Percentiles rank a stretch among this genome's conserved stretches.
These are phyloP conservation scores for Cyclocybe aegerita DNA, from an alignment of 768 basidiomycete genomes.

Conservation along the genomic window DNA sequence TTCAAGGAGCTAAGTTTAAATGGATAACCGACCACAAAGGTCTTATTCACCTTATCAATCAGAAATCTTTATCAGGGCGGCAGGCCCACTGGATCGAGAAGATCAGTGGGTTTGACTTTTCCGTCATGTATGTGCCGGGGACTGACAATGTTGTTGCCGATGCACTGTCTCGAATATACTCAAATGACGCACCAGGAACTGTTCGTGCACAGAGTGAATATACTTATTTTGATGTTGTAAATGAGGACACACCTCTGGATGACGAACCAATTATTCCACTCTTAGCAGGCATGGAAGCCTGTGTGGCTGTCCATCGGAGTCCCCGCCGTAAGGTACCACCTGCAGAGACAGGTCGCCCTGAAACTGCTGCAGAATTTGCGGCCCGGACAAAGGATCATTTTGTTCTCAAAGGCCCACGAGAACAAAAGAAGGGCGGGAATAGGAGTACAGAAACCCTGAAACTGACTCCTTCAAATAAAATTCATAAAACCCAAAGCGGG, in stretches of 20 bases:
- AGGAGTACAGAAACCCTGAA: background rate
- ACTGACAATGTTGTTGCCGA: constrained; percentile 30
- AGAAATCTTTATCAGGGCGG: constrained; percentile 27
- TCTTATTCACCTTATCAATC: constrained; percentile 23
- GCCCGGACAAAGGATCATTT: constrained; percentile 15
- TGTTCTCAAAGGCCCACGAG: constrained; percentile 25
- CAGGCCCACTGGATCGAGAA: constrained; percentile 36
- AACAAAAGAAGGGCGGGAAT: constrained; percentile 23
- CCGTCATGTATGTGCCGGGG: constrained; percentile 18
- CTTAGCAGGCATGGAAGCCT: constrained; percentile 1
- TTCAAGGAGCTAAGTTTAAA: constrained; percentile 25
- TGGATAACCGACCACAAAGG: constrained; percentile 28
- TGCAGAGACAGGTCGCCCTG: constrained; percentile 14
- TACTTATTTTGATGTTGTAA: constrained; percentile 16
- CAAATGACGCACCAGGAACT: constrained; percentile 16
- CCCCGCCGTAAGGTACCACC: constrained; percentile 1
- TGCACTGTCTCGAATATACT: constrained; percentile 22
- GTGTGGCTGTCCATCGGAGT: background rate
- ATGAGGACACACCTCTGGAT: constrained; percentile 3
- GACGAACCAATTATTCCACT: background rate
- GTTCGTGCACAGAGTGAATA: constrained; percentile 14
- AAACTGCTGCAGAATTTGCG: constrained; percentile 19
- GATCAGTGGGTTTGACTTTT: constrained; percentile 15
- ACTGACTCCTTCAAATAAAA: background rate
- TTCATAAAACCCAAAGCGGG: too few relatives aligned